phyloP scores from a whole-genome alignment of 2,329 filamentous ascomycete genomes.

The Botrytis byssoidea region DNA sequence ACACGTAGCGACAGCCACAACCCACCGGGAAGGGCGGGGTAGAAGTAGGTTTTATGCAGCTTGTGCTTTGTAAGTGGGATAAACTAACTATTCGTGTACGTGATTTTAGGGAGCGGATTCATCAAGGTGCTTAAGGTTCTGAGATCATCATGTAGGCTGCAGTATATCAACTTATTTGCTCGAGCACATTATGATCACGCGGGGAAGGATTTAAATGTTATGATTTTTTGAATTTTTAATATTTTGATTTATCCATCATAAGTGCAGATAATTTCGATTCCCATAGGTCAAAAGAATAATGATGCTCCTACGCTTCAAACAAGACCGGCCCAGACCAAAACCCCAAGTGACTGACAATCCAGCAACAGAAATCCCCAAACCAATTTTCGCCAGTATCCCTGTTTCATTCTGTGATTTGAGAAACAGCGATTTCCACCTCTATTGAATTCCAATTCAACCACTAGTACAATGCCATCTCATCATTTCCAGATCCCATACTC shows the following conservation, averaged over 20 bases:
- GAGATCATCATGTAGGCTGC: background rate
- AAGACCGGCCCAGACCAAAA: background rate
- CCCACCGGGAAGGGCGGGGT: background rate
- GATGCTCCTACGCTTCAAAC: conserved; percentile 4
- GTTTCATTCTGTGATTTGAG: background rate
- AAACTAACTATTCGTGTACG: background rate
- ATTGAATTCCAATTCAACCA: background rate
- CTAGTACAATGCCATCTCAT: background rate
- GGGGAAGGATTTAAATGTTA: background rate
- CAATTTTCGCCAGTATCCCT: conserved; percentile 3
- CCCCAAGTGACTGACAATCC: background rate
- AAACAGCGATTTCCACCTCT: background rate
- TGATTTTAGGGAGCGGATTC: background rate
- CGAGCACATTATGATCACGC: background rate
- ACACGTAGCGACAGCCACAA: background rate
- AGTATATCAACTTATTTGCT: background rate
- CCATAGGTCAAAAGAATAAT: background rate
- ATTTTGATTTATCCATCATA: background rate
- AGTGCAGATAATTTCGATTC: background rate
- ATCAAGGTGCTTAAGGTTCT: background rate
- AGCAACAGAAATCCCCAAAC: background rate
- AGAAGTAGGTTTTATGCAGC: background rate
- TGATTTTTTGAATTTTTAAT: background rate
- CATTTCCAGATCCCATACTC: background rate
- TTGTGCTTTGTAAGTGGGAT: background rate